Evolutionary conservation across 129 eudicot genomes (phyloP), one percentile per base, ranked within the genome.

Genomic region (Heracleum sosnowskyi): DNA sequence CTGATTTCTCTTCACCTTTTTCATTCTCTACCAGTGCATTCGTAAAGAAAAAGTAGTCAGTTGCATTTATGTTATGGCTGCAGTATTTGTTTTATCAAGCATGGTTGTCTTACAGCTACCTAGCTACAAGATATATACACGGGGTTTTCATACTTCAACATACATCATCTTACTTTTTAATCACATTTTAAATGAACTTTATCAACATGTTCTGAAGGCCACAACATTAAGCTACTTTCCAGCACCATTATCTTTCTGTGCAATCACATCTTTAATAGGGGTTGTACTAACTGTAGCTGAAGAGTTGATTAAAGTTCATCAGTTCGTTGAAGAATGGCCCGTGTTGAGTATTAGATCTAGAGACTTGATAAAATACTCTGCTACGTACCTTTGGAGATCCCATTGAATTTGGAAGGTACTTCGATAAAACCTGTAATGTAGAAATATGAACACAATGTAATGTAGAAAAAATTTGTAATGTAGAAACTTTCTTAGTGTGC

Each of bases 201-300:
- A 39, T 26, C 60, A 12, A n/a, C 24, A n/a, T 53, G 31, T 55
- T 80, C 72, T 78, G 79, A 81, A 91, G 96, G 96, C 96, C 13
- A 69, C 83, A 44, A 85, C 90, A 15, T 74, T 91, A 78, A 77
- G 80, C 2, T 89, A 86, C 35, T 86, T 91, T 76, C 89, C 96
- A 0, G 89, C 96, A 17, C 91, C 96, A 26, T 83, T 91, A 37
- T 81, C 91, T 1, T 77, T 91, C 77, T 84, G 92, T 79, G 89
- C 92, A 66, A 47, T 85, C 42, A 91, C 92, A 79, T 91, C 93
- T 34, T 76, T 91, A 18, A 62, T 91, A 4, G 96, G 96, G 1
- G 83, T 81, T 79, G 29, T 85, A 35, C 24, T 85, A 45, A 91
- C 96, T 11, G 78, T 29, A 28, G 39, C 85, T 24, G 63, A 82